Conservation (phyloP, 192 early-diverging fungal species). For the Backusella psychrophila region DNA sequence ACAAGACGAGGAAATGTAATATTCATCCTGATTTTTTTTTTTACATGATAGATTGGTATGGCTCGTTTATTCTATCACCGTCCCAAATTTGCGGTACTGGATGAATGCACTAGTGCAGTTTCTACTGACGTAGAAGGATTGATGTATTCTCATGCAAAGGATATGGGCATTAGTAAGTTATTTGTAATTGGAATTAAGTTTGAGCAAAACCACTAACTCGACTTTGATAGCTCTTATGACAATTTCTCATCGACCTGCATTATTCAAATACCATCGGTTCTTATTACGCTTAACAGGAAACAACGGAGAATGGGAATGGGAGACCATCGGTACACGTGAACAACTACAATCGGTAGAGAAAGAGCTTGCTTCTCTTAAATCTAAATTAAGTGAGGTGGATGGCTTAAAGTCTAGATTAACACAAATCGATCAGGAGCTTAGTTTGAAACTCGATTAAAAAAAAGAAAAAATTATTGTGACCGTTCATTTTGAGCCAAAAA, state of each 20-base stretch:
- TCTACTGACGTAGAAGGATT: conserved; percentile 90
- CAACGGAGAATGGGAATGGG: conserved; percentile 83
- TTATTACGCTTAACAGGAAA: conserved; percentile 89
- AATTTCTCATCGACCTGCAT: conserved; percentile 90
- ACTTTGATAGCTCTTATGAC: conserved; percentile 68
- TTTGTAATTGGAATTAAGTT: neutral
- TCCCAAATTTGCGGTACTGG: conserved; percentile 93
- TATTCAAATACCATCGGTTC: conserved; percentile 96
- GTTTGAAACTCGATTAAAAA: conserved; percentile 29
- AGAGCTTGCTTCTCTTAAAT: conserved; percentile 74
- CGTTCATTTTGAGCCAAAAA: neutral
- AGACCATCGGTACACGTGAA: conserved; percentile 74
- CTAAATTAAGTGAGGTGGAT: conserved; percentile 51
- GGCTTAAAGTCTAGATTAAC: conserved; percentile 40
- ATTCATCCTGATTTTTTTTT: neutral
- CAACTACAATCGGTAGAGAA: conserved; percentile 83
- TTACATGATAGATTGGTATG: conserved; percentile 78
- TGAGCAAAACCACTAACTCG: neutral
- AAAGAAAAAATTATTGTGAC: conserved; percentile 8
- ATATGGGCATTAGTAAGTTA: conserved; percentile 73
- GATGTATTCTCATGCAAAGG: conserved; percentile 83
- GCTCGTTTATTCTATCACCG: conserved; percentile 96
- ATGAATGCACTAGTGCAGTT: conserved; percentile 89
- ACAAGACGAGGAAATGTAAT: neutral
- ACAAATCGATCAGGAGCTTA: conserved; percentile 52